Conservation (phyloP, 257 asterid species). For the Forsythia suspensa region DNA sequence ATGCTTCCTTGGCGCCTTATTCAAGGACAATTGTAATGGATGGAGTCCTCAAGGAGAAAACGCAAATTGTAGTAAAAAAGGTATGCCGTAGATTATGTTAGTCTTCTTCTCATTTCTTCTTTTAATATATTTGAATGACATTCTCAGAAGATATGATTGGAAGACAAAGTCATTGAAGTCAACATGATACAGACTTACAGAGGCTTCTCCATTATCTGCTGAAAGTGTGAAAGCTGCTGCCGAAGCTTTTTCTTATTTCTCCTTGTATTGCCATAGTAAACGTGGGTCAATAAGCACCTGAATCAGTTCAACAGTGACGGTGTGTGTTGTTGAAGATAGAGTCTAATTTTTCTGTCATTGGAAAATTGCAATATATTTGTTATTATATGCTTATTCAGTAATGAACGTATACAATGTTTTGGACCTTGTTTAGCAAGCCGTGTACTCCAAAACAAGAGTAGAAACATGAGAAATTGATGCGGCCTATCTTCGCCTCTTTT, state of each 20-base stretch:
- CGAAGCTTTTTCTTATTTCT: constrained; percentile 28
- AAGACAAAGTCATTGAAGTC: constrained; percentile 37
- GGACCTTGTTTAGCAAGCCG: background rate
- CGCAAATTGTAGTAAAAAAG: constrained; percentile 37
- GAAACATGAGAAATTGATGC: background rate
- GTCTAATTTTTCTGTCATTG: too few relatives aligned
- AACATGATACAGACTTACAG: constrained; percentile 46
- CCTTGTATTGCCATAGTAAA: too few relatives aligned
- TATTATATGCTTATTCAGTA: too few relatives aligned
- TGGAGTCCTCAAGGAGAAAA: constrained; percentile 35
- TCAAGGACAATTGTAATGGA: constrained; percentile 40
- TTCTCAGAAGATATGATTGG: constrained; percentile 30
- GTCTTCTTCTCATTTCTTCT: background rate
- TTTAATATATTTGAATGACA: background rate
- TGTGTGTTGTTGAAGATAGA: too few relatives aligned
- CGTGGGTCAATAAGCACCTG: too few relatives aligned
- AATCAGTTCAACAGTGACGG: too few relatives aligned
- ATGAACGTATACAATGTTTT: background rate
- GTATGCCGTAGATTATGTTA: constrained; percentile 27
- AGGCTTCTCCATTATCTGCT: constrained; percentile 52
- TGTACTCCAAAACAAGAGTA: background rate
- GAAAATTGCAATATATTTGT: too few relatives aligned
- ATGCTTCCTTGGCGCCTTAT: constrained; percentile 60
- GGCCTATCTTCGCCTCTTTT: background rate
- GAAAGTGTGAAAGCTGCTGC: constrained; percentile 79